Evolutionary conservation across 2,329 filamentous ascomycete species (phyloP).

Genomic region (Sclerotinia trifoliorum): DNA sequence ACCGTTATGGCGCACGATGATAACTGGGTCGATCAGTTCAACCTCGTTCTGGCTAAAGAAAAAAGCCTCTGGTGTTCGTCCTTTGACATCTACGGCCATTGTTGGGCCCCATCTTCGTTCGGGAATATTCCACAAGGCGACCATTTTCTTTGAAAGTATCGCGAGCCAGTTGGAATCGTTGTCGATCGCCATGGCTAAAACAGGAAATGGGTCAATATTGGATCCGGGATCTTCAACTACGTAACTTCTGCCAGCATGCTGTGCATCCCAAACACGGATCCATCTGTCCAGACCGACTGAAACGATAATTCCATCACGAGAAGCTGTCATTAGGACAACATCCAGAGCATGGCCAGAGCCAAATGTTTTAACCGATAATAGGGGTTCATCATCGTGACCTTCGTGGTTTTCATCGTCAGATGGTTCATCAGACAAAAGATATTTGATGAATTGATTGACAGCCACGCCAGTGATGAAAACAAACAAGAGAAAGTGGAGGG

Average conservation of each 20-base stretch:
- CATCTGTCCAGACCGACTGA: conserved; percentile 69
- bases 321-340: conserved; percentile 62
- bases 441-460: conserved; percentile 70
- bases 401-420: conserved; percentile 49
- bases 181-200: conserved; percentile 64
- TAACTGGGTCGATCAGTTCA: conserved; percentile 47
- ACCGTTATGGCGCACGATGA: conserved; percentile 65
- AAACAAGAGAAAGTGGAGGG: conserved; percentile 59
- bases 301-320: conserved; percentile 62
- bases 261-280: conserved; percentile 65
- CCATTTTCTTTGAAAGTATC: conserved; percentile 55
- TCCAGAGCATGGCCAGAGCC: conserved; percentile 66
- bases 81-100: conserved; percentile 54
- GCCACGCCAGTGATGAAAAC: conserved; percentile 62
- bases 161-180: conserved; percentile 64
- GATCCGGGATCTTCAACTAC: conserved; percentile 41
- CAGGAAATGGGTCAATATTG: conserved; percentile 52
- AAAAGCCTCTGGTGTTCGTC: conserved; percentile 60
- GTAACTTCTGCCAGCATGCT: conserved; percentile 43
- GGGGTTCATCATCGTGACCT: conserved; percentile 46
- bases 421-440: conserved; percentile 63
- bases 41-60: conserved; percentile 55
- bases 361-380: conserved; percentile 60
- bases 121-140: conserved; percentile 63
- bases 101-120: conserved; percentile 57